Percentiles rank a stretch among this genome's conserved stretches.
phyloP scores from a whole-genome alignment of 2,329 filamentous ascomycete species.

The Dactylellina parvicollis region DNA sequence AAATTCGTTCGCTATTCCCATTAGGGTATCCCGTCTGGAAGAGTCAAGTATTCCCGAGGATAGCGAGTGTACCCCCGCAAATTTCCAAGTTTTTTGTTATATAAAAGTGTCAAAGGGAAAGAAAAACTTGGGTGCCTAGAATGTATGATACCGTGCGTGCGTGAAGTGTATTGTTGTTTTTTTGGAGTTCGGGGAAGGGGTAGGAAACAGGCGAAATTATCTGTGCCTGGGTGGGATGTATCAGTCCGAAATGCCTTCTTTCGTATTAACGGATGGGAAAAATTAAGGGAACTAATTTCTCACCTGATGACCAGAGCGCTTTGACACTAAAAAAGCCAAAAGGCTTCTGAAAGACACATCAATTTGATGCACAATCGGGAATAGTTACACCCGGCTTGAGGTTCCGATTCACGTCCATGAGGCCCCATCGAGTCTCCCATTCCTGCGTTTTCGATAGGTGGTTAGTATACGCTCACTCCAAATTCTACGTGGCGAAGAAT shows the following conservation, averaged over 20 bases:
- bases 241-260: slow-evolving; percentile 20
- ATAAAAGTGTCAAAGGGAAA: slow-evolving; percentile 28
- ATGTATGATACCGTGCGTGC: slow-evolving; percentile 37
- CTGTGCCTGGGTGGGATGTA: slow-evolving; percentile 32
- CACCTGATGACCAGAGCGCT: slow-evolving; percentile 39
- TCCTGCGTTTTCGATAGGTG: slow-evolving; percentile 65
- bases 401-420: slow-evolving; percentile 85
- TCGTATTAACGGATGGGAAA: slow-evolving; percentile 21
- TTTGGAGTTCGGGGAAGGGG: background rate
- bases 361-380: slow-evolving; percentile 72
- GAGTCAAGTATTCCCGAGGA: slow-evolving; percentile 23
- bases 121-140: slow-evolving; percentile 53
- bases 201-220: slow-evolving; percentile 23
- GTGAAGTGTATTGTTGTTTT: slow-evolving; percentile 21
- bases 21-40: slow-evolving; percentile 39
- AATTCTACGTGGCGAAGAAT: background rate
- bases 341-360: slow-evolving; percentile 59
- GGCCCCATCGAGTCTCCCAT: slow-evolving; percentile 96
- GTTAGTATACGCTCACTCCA: slow-evolving; percentile 2
- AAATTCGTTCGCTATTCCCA: slow-evolving; percentile 16
- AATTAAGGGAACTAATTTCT: slow-evolving; percentile 36
- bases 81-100: slow-evolving; percentile 35
- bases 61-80: slow-evolving; percentile 30
- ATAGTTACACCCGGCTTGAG: slow-evolving; percentile 86
- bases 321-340: slow-evolving; percentile 46